Evolutionary conservation across 1,284 basidiomycete species (phyloP).

Genomic region (Gymnopus androsaceus): DNA sequence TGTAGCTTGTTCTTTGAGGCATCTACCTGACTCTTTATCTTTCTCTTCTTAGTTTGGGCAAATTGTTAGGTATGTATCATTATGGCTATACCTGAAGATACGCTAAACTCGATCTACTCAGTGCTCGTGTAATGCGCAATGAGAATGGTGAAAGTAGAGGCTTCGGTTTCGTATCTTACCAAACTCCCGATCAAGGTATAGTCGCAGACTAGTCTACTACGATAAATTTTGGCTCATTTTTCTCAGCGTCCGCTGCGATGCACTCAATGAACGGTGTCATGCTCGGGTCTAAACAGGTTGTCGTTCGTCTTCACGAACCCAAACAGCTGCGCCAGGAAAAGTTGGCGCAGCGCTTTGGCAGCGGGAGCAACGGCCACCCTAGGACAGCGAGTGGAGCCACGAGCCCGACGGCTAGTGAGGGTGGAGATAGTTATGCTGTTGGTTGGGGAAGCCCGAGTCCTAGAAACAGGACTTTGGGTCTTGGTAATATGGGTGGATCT

Average conservation of each 20-base stretch:
- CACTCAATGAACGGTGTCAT: slow-evolving; percentile 77
- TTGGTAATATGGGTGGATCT: slow-evolving; percentile 42
- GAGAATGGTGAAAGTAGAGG: slow-evolving; percentile 82
- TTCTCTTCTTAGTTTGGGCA: slow-evolving; percentile 64
- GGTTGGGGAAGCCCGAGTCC: slow-evolving; percentile 74
- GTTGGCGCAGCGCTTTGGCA: slow-evolving; percentile 74
- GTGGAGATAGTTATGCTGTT: slow-evolving; percentile 63
- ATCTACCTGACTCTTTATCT: background rate
- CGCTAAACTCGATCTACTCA: slow-evolving; percentile 29
- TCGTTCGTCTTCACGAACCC: slow-evolving; percentile 87
- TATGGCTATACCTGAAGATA: background rate
- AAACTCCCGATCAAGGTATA: slow-evolving; percentile 80
- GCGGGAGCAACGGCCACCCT: slow-evolving; percentile 69
- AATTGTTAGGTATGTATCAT: slow-evolving; percentile 70
- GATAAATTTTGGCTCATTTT: slow-evolving; percentile 13
- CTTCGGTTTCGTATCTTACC: slow-evolving; percentile 94
- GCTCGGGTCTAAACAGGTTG: slow-evolving; percentile 75
- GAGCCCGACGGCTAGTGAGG: slow-evolving; percentile 77
- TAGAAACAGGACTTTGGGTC: slow-evolving; percentile 42
- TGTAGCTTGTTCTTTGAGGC: background rate
- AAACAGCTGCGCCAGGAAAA: slow-evolving; percentile 88
- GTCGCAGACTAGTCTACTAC: background rate
- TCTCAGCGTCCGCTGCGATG: slow-evolving; percentile 67
- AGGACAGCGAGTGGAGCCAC: slow-evolving; percentile 78
- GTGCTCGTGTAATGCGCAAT: slow-evolving; percentile 93